Percentiles rank a stretch among this genome's conserved stretches.
Conservation (phyloP, 225 moss, liverwort and hornwort genomes). For the Pseudoscleropodium purum region DNA sequence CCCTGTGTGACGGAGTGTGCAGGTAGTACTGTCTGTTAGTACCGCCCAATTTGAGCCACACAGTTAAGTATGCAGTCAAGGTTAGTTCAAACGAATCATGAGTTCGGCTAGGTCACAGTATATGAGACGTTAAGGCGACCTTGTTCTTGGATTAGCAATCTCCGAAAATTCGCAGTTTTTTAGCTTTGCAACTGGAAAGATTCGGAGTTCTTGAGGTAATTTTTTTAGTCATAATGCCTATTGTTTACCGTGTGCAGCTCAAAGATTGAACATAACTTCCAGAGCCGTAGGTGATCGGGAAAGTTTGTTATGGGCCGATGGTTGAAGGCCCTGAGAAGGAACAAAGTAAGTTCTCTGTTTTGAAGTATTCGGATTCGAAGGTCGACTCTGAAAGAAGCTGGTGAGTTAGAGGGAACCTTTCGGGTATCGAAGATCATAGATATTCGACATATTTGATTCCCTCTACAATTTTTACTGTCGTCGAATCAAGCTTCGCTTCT, state of each 20-base stretch:
- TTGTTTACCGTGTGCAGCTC: background rate
- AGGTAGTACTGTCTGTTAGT: slow-evolving; percentile 19
- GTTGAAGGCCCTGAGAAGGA: background rate
- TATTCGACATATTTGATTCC: background rate
- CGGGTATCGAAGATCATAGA: background rate
- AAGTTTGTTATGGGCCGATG: background rate
- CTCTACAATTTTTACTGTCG: background rate
- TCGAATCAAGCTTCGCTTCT: background rate
- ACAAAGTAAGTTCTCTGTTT: background rate
- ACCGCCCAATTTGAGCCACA: slow-evolving; percentile 3
- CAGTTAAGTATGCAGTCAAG: background rate
- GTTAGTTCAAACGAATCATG: slow-evolving; percentile 4
- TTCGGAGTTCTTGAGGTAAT: background rate
- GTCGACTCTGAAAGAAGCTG: background rate
- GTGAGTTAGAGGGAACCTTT: background rate
- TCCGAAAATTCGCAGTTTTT: background rate
- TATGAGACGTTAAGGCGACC: background rate
- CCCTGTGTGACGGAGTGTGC: slow-evolving; percentile 1
- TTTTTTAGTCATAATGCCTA: background rate
- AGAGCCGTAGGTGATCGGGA: background rate
- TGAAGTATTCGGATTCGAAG: background rate
- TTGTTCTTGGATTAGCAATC: background rate
- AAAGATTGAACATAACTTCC: background rate
- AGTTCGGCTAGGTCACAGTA: background rate
- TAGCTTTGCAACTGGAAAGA: background rate